Evolutionary conservation across 768 basidiomycete genomes (phyloP).

Genomic region (Trametopsis cervina): DNA sequence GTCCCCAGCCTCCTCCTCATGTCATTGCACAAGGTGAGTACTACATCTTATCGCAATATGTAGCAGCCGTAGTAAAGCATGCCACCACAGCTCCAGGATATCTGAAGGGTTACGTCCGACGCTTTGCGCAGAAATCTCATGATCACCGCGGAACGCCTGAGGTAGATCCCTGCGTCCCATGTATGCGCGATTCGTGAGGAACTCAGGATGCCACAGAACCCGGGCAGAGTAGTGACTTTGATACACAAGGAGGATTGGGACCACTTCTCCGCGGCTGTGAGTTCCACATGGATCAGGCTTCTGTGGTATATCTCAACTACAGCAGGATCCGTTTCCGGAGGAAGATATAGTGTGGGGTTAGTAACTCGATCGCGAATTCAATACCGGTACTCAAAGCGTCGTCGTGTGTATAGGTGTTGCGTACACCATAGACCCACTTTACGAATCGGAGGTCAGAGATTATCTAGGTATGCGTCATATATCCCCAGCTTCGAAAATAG

Average conservation of each 20-base stretch:
- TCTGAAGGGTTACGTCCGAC: constrained; percentile 82
- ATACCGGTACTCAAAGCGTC: too few relatives aligned
- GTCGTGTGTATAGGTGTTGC: constrained; percentile 55
- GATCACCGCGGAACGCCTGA: constrained; percentile 91
- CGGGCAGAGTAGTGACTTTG: constrained; percentile 87
- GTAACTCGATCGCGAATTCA: constrained; percentile 12
- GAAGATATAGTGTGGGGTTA: constrained; percentile 84
- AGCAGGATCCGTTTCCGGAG: constrained; percentile 62
- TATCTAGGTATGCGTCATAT: constrained; percentile 58
- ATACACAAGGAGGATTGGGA: constrained; percentile 89
- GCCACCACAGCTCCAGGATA: constrained; percentile 63
- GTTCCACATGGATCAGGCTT: too few relatives aligned
- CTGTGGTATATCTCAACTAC: too few relatives aligned
- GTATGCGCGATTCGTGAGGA: not conserved
- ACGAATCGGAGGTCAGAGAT: constrained; percentile 69
- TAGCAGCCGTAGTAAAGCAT: not conserved
- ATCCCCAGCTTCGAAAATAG: not conserved
- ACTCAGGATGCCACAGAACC: constrained; percentile 41
- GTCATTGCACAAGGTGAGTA: constrained; percentile 56
- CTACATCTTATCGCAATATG: not conserved
- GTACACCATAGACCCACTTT: constrained; percentile 77
- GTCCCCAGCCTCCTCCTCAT: constrained; percentile 71
- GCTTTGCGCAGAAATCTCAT: constrained; percentile 88
- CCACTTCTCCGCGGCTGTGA: constrained; percentile 57
- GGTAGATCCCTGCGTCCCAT: constrained; percentile 28